Conservation (phyloP, 805 yeast genomes). For the Spathaspora girioi region DNA sequence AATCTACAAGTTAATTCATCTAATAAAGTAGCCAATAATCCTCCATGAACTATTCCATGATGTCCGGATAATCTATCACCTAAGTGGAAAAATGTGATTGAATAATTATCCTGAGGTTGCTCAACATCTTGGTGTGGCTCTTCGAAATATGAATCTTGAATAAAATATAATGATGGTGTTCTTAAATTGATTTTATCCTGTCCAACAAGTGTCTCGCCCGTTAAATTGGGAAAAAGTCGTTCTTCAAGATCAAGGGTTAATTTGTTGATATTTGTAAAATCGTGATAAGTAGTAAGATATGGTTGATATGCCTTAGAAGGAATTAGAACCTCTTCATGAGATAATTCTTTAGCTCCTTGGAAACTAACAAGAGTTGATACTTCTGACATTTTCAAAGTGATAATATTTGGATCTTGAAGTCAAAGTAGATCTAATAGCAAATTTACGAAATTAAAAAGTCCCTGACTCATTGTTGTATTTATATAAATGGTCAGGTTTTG, state of each 20-base stretch:
- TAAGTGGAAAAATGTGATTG: conserved; percentile 37
- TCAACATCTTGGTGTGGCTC: conserved; percentile 20
- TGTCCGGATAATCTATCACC: conserved; percentile 39
- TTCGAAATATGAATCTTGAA: conserved; percentile 27
- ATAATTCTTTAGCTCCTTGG: background rate
- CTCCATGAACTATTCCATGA: conserved; percentile 40
- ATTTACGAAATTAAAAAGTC: too few species aligned
- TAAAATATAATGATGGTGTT: conserved; percentile 28
- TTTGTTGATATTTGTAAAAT: conserved; percentile 3
- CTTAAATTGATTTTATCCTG: conserved; percentile 31
- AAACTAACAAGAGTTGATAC: background rate
- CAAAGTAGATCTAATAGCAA: too few species aligned
- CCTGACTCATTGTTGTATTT: background rate
- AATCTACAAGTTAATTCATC: conserved; percentile 42
- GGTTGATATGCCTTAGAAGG: conserved; percentile 6
- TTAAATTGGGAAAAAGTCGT: conserved; percentile 29
- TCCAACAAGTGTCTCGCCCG: conserved; percentile 34
- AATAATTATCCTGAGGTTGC: conserved; percentile 18
- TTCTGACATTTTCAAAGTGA: background rate
- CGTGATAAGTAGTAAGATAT: background rate
- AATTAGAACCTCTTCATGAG: background rate
- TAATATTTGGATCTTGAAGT: background rate
- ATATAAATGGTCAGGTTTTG: background rate
- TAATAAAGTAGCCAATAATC: conserved; percentile 38
- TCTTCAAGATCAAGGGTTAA: conserved; percentile 17